A percentile compares a stretch with the other conserved stretches of the same genome.
Conservation (phyloP, 495 filamentous ascomycete species). For the Parathielavia hyrcaniae region DNA sequence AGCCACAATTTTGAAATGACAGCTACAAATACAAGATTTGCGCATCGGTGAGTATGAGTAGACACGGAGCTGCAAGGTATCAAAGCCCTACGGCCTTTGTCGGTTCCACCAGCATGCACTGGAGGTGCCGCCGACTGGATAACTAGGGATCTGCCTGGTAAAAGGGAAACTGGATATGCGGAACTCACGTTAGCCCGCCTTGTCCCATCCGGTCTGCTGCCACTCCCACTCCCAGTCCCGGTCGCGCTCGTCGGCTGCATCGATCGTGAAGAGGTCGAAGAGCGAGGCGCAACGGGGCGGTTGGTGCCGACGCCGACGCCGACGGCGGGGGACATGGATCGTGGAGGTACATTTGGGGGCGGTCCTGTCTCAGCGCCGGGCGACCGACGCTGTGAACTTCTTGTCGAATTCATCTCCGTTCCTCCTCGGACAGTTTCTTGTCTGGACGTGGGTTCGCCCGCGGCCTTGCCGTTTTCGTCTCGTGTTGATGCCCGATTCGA, state of each 20-base stretch:
- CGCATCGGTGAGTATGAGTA: background rate
- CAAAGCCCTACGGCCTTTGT: constrained; percentile 1
- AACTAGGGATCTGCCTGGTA: constrained; percentile 24
- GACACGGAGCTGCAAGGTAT: background rate
- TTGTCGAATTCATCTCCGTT: constrained; percentile 37
- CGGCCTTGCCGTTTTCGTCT: background rate
- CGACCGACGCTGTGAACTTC: constrained; percentile 43
- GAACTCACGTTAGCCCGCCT: constrained; percentile 49
- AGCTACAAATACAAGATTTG: background rate
- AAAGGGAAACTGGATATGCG: constrained; percentile 12
- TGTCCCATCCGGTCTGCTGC: constrained; percentile 17
- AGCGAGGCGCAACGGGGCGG: constrained; percentile 38
- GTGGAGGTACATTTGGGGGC: constrained; percentile 37
- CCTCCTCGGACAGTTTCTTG: background rate
- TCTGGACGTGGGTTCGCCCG: background rate
- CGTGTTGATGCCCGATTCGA: constrained; percentile 9
- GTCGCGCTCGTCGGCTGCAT: constrained; percentile 20
- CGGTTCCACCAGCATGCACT: background rate
- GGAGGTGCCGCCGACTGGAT: constrained; percentile 13
- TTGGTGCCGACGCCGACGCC: constrained; percentile 35
- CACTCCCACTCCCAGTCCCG: constrained; percentile 31
- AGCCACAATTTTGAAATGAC: background rate
- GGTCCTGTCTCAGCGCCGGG: constrained; percentile 43
- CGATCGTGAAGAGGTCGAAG: constrained; percentile 36
- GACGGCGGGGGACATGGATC: constrained; percentile 39